These are phyloP conservation scores for Calonectria crousiana DNA, from an alignment of 2,329 filamentous ascomycete genomes.

Conservation along the genomic window DNA sequence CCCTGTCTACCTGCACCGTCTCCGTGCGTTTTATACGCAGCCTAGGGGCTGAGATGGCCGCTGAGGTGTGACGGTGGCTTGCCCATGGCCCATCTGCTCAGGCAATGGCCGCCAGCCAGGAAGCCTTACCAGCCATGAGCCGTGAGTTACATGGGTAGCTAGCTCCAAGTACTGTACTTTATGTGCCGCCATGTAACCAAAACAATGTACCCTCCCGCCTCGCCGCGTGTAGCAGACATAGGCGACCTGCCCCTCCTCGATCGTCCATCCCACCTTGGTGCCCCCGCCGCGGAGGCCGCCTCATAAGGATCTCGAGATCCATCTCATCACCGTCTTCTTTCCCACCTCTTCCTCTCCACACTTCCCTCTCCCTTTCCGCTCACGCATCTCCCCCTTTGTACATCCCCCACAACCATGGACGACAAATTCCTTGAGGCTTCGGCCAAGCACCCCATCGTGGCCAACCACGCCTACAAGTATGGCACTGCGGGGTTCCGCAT, in stretches of 20 bases:
- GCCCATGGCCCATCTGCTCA: background rate
- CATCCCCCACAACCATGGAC: conserved; percentile 57
- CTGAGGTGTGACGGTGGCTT: conserved; percentile 18
- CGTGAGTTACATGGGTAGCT: background rate
- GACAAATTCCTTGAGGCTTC: conserved; percentile 71
- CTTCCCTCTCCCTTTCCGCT: background rate
- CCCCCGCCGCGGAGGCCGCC: conserved; percentile 32
- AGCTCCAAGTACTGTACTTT: background rate
- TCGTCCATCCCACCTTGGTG: conserved; percentile 8
- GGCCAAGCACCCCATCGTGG: conserved; percentile 70
- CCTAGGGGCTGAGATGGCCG: conserved; percentile 8
- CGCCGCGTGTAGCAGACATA: background rate
- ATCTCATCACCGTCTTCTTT: conserved; percentile 34
- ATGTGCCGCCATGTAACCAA: background rate
- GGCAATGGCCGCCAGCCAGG: background rate
- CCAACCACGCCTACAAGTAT: conserved; percentile 71
- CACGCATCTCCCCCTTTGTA: background rate
- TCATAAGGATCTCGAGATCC: conserved; percentile 39
- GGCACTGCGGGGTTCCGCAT: conserved; percentile 78
- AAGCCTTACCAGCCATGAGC: background rate
- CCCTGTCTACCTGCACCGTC: background rate
- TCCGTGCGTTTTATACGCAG: background rate
- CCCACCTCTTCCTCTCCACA: conserved; percentile 15
- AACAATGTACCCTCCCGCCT: background rate
- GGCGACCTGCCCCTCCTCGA: conserved; percentile 15